These are phyloP conservation scores for Gonium pectorale DNA, from an alignment of 139 green algal species.

Conservation along the genomic window DNA sequence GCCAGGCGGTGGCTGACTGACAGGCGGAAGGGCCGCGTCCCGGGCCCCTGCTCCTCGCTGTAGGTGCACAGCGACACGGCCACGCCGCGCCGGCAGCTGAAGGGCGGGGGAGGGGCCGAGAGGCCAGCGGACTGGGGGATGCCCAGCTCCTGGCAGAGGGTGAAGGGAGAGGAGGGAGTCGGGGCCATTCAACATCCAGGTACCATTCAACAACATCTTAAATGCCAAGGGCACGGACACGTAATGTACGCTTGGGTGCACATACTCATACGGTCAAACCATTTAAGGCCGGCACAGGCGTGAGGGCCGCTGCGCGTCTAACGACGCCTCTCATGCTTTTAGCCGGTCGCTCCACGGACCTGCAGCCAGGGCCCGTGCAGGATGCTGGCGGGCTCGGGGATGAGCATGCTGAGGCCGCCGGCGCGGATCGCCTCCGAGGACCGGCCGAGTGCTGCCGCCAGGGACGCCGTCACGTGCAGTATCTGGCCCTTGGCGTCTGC, in stretches of 20 bases:
- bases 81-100: conserved; percentile 24
- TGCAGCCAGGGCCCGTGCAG: conserved; percentile 19
- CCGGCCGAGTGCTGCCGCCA: background rate
- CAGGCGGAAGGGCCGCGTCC: background rate
- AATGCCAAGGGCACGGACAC: too few relatives aligned
- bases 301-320: background rate
- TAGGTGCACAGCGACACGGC: background rate
- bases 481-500: background rate
- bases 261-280: too few relatives aligned
- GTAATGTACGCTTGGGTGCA: too few relatives aligned
- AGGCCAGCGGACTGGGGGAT: background rate
- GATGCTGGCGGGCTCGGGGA: background rate
- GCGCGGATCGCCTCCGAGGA: background rate
- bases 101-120: background rate
- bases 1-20: conserved; percentile 1
- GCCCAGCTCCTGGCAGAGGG: background rate
- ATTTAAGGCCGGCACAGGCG: too few relatives aligned
- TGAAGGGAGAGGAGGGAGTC: background rate
- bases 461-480: background rate
- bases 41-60: background rate
- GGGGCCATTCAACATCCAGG: too few relatives aligned
- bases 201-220: background rate
- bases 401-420: conserved; percentile 3
- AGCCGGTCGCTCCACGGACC: too few relatives aligned
- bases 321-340: background rate